phyloP scores from a whole-genome alignment of 805 yeast genomes.

The Komagataella mondaviorum region DNA sequence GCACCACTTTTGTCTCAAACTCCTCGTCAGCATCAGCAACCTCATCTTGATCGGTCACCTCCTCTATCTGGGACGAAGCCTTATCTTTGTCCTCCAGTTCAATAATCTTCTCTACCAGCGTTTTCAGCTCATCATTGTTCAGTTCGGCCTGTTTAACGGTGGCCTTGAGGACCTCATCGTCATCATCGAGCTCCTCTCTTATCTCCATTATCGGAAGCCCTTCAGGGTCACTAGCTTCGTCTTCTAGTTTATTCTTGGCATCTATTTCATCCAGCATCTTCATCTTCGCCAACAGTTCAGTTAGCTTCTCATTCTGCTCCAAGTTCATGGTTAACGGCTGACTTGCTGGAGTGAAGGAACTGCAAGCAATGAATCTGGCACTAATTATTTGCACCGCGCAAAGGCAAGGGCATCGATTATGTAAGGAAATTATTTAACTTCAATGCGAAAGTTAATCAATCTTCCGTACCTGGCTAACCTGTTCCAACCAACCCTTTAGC shows the following conservation, averaged over 20 bases:
- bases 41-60: constrained; percentile 1
- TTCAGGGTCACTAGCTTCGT: constrained; percentile 18
- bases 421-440: not conserved
- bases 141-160: constrained; percentile 13
- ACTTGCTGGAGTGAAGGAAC: not conserved
- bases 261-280: constrained; percentile 15
- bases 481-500: not conserved
- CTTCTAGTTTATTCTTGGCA: constrained; percentile 11
- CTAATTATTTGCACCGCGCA: not conserved
- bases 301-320: constrained; percentile 8
- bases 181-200: constrained; percentile 71
- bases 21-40: constrained; percentile 3
- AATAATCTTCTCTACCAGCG: not conserved
- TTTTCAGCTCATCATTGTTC: constrained; percentile 2
- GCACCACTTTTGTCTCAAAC: not conserved
- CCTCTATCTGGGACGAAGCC: constrained; percentile 7
- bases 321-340: not conserved
- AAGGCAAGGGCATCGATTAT: not conserved
- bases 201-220: constrained; percentile 69
- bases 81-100: not conserved
- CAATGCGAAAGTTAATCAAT: not conserved
- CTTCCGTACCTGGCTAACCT: not conserved
- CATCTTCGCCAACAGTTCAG: constrained; percentile 13
- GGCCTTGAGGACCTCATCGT: constrained; percentile 51
- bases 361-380: not conserved